Evolutionary conservation across 208 protist species (phyloP), one percentile per base, ranked within the genome.

Genomic region (Zelonia costaricensis): DNA sequence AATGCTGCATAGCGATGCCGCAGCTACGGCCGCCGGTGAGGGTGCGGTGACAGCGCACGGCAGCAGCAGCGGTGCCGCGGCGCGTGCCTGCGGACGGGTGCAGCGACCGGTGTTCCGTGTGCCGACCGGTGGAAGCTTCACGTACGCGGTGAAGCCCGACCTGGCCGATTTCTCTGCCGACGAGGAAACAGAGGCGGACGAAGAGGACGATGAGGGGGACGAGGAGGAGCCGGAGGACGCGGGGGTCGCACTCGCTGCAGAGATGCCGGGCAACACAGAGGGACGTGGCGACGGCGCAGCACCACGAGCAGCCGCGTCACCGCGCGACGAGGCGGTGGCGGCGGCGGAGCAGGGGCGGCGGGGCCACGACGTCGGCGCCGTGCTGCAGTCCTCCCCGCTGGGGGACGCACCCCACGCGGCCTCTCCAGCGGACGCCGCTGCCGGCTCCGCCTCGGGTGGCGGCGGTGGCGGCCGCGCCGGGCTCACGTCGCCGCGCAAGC

Each of bases 101-200:
- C 63, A 55, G 54, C 53, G 63, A 18, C 44, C 40, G 22, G 30
- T 12, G 9, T 69, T 69, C 27, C 4, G 54, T 0, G 63, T 69
- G 15, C 63, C 63, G 3, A 22, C 53, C 18, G 58, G n/a, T 13
- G 63, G 63, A 1, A 62, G 63, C 54, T 69, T 69, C 38, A 20
- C 38, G 0, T 69, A 69, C 47, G 27, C 22, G 10, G 15, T 5
- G 6, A 49, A 52, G 44, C 63, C 63, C 0, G n/a, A 44, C 16
- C 18, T 31, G 18, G 63, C 54, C 0, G 63, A 69, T 6, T 69
- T 69, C 28, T 31, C 35, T n/a, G 35, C 35, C 4, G 53, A 69
- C 25, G 52, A 48, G 25, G 63, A n/a, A n/a, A n/a, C n/a, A n/a
- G n/a, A 69, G 16, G 45, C 45, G 8, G 51, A 60, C 23, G 38